These are phyloP conservation scores for Trametes hirsuta DNA, from an alignment of 1,284 basidiomycete species.

Conservation along the genomic window DNA sequence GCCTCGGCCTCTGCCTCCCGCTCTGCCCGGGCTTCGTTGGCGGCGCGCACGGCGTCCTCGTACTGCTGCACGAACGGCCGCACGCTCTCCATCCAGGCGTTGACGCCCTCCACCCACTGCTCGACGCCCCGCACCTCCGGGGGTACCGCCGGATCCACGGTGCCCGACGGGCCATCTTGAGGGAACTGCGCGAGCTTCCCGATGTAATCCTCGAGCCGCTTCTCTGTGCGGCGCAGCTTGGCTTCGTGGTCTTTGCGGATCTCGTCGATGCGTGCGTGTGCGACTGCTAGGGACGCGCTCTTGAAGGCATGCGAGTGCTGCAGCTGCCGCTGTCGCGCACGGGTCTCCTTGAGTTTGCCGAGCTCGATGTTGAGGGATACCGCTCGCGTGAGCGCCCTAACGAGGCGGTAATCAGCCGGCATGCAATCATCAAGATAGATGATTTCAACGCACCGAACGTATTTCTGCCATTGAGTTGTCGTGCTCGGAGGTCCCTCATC, in stretches of 20 bases:
- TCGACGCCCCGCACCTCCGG: conserved; percentile 4
- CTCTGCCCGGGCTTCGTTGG: conserved; percentile 1
- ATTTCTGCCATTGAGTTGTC: conserved; percentile 14
- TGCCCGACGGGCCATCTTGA: conserved; percentile 3
- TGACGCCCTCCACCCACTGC: background rate
- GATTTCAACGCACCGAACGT: conserved; percentile 10
- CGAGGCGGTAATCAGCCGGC: background rate
- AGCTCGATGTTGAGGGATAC: conserved; percentile 13
- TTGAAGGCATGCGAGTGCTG: conserved; percentile 10
- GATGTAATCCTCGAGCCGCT: conserved; percentile 13
- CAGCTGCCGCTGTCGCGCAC: conserved; percentile 9
- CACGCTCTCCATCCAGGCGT: conserved; percentile 9
- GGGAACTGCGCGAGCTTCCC: conserved; percentile 11
- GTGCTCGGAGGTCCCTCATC: background rate
- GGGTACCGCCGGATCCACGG: background rate
- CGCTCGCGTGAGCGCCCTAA: conserved; percentile 17
- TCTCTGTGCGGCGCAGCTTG: background rate
- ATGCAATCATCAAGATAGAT: too few relatives aligned
- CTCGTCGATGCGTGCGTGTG: conserved; percentile 6
- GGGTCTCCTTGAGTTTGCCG: background rate
- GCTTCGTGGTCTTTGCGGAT: conserved; percentile 8
- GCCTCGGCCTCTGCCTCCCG: conserved; percentile 12
- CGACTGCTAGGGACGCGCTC: conserved; percentile 15
- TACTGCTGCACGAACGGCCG: conserved; percentile 3
- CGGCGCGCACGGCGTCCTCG: background rate